Conservation (phyloP, 164 flowering plant genomes). For the Houttuynia cordata region DNA sequence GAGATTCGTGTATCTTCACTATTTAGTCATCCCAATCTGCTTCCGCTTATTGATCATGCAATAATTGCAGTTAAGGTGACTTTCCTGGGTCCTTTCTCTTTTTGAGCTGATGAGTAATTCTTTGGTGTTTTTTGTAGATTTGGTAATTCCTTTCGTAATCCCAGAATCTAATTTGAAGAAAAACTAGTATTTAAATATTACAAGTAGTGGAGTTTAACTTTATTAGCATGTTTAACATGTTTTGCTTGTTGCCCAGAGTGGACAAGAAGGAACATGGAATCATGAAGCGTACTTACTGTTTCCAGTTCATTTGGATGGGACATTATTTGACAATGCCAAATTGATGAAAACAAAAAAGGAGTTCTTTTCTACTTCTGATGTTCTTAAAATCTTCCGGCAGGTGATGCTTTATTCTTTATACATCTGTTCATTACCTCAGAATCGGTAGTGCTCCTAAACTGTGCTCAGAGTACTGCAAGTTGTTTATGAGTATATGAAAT, state of each 20-base stretch:
- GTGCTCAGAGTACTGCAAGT: too few species aligned
- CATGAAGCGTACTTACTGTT: conserved; percentile 94
- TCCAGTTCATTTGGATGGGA: conserved; percentile 97
- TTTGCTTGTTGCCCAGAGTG: conserved; percentile 24
- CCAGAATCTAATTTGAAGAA: too few species aligned
- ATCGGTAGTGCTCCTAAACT: background rate
- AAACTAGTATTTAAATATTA: too few species aligned
- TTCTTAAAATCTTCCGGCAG: conserved; percentile 92
- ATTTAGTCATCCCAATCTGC: conserved; percentile 82
- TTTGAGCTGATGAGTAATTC: background rate
- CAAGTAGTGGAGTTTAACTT: background rate
- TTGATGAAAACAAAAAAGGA: conserved; percentile 74
- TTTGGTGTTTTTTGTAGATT: background rate
- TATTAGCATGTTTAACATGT: background rate
- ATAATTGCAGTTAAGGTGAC: conserved; percentile 77
- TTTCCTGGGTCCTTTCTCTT: background rate
- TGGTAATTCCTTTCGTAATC: background rate
- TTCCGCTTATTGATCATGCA: conserved; percentile 96
- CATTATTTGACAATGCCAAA: conserved; percentile 65
- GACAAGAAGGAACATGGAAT: conserved; percentile 61
- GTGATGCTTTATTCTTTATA: conserved; percentile 18
- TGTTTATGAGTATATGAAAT: too few species aligned
- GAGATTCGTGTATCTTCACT: conserved; percentile 85
- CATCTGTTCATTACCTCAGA: background rate
- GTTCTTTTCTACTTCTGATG: conserved; percentile 63